These are phyloP conservation scores for Pyracantha coccinea DNA, from an alignment of 331 rosid genomes.

Conservation along the genomic window DNA sequence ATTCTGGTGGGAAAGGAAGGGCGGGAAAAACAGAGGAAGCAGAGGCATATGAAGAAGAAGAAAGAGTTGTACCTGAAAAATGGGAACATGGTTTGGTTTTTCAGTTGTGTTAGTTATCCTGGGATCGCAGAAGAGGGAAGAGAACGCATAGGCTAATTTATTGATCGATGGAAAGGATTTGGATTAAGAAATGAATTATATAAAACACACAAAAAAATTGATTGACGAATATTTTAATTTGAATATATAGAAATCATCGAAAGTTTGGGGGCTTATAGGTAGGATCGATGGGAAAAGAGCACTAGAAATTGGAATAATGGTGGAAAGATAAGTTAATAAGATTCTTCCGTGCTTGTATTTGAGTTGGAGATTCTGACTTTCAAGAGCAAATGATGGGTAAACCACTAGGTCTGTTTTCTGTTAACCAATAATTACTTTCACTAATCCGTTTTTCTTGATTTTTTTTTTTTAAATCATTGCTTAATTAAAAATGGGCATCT, in stretches of 20 bases:
- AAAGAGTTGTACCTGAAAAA: conserved; percentile 22
- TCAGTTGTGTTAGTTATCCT: conserved; percentile 2
- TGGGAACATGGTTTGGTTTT: conserved; percentile 33
- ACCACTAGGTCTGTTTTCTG: conserved; percentile 22
- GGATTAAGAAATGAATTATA: neutral
- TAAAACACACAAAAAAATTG: neutral
- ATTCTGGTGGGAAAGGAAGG: conserved; percentile 64
- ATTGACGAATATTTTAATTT: neutral
- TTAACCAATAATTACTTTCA: conserved; percentile 1
- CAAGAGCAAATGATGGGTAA: conserved; percentile 36
- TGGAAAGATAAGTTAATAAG: conserved; percentile 22
- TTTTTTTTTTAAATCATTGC: neutral
- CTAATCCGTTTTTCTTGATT: neutral
- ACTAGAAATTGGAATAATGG: neutral
- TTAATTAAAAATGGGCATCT: too few species aligned
- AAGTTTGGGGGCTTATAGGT: neutral
- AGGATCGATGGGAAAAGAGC: neutral
- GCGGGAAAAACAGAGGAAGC: conserved; percentile 32
- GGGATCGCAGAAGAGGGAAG: conserved; percentile 3
- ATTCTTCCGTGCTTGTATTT: conserved; percentile 43
- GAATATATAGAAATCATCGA: neutral
- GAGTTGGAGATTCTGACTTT: conserved; percentile 22
- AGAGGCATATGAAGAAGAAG: conserved; percentile 15
- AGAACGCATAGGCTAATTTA: conserved; percentile 1
- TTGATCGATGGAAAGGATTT: neutral